Base-by-base conservation (phyloP, 2,329 filamentous ascomycete species). In the Amauroascus verrucosus region DNA sequence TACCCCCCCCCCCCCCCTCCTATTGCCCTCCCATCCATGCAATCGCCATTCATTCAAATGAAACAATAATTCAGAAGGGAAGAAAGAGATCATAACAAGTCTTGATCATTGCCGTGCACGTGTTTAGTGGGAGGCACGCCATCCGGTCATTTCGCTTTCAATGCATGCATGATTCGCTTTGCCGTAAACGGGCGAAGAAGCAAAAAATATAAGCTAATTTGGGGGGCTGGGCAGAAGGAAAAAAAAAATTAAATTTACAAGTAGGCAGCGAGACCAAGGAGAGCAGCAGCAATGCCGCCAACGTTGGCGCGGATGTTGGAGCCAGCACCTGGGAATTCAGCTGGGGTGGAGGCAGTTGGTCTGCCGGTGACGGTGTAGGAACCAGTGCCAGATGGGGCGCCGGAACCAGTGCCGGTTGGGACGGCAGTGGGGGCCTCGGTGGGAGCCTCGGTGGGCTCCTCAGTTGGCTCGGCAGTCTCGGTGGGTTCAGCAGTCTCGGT, bases 191-290 rank as follows among this genome's bases (percentile, higher is more conserved):
- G n/a, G n/a, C n/a, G n/a, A n/a, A n/a, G n/a, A n/a, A n/a, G n/a
- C n/a, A n/a, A n/a, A n/a, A n/a, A n/a, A n/a, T n/a, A n/a, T n/a
- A n/a, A n/a, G n/a, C n/a, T n/a, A n/a, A n/a, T n/a, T n/a, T n/a
- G 26, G 9, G 9, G 26, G 9, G 26, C 5, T 30, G 26, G 26
- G 26, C 4, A 30, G 9, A 30, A 9, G 18, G 11, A 18, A 41
- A 18, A 40, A 6, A 40, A 22, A 41, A 24, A 41, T 41, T 30
- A 51, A 40, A 54, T 57, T 58, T 79, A 72, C 75, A 79, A 62
- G 72, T 77, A 56, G 40, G 61, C 64, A 58, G 63, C 65, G 35
- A 61, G 54, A 35, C 56, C 61, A 55, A 59, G 65, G 48, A 58
- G 48, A 56, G 54, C 51, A 48, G 60, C 55, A 50, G 59, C 58